phyloP scores from a whole-genome alignment of 2,329 filamentous ascomycete genomes.

The Colletotrichum destructivum region DNA sequence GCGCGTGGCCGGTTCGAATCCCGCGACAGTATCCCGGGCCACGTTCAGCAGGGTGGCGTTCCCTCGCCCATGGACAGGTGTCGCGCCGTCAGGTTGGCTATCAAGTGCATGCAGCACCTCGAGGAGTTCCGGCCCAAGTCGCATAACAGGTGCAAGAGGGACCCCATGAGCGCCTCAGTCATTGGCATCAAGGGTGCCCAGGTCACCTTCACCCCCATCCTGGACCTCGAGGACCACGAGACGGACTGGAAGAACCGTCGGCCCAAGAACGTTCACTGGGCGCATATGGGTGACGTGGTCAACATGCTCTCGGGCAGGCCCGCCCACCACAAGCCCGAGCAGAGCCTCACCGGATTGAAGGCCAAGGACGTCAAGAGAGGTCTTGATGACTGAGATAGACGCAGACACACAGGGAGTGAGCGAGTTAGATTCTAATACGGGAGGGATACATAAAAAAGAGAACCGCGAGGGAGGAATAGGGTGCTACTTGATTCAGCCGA shows the following conservation, averaged over 20 bases:
- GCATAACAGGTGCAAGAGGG: conserved; percentile 77
- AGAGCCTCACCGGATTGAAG: conserved; percentile 64
- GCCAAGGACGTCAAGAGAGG: conserved; percentile 76
- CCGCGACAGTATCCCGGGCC: conserved; percentile 90
- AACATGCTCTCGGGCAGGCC: conserved; percentile 87
- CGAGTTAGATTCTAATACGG: conserved; percentile 9
- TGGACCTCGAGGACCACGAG: conserved; percentile 83
- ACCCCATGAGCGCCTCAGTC: conserved; percentile 82
- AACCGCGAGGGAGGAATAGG: conserved; percentile 22
- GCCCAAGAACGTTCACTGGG: conserved; percentile 89
- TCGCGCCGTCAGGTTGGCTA: conserved; percentile 90
- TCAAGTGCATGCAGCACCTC: conserved; percentile 94
- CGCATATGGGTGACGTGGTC: conserved; percentile 83
- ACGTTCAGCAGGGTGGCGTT: conserved; percentile 94
- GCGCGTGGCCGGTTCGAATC: conserved; percentile 93
- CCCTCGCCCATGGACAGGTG: conserved; percentile 97
- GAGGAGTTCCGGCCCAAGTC: conserved; percentile 81
- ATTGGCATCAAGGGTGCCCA: conserved; percentile 94
- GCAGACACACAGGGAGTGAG: background rate
- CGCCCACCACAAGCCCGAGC: conserved; percentile 64
- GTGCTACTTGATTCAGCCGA: conserved; percentile 25
- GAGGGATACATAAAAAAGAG: conserved; percentile 2
- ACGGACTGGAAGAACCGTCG: conserved; percentile 95
- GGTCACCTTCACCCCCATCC: conserved; percentile 89
- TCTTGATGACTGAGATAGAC: conserved; percentile 35